Percentiles rank a stretch among this genome's conserved stretches.
Evolutionary conservation across 2,329 filamentous ascomycete genomes (phyloP).

Genomic region (Penicillium italicum): DNA sequence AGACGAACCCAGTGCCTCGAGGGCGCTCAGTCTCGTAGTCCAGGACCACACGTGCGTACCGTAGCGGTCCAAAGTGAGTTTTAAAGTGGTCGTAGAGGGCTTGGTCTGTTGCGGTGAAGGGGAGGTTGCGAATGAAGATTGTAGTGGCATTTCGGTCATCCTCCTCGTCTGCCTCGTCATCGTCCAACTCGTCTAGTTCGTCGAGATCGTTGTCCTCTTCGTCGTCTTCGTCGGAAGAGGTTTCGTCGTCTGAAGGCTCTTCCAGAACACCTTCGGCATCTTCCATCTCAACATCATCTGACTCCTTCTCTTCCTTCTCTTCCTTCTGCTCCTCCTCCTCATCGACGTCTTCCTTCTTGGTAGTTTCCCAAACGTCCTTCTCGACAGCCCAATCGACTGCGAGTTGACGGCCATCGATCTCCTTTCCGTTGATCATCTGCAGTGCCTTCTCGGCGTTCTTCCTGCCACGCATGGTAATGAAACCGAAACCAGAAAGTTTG

Average conservation of each 20-base stretch:
- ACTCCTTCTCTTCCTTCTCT: slow-evolving; percentile 28
- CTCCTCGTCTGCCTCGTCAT: slow-evolving; percentile 45
- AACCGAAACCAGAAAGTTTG: slow-evolving; percentile 80
- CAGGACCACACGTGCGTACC: slow-evolving; percentile 88
- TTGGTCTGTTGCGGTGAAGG: slow-evolving; percentile 82
- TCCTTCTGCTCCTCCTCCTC: slow-evolving; percentile 21
- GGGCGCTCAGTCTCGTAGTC: slow-evolving; percentile 81
- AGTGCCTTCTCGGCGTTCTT: slow-evolving; percentile 92
- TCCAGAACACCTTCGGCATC: slow-evolving; percentile 52
- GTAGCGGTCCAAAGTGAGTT: slow-evolving; percentile 75
- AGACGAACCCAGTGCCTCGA: slow-evolving; percentile 90
- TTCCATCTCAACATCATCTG: slow-evolving; percentile 53
- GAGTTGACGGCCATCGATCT: slow-evolving; percentile 79
- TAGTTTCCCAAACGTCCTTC: slow-evolving; percentile 76
- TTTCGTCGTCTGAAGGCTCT: slow-evolving; percentile 34
- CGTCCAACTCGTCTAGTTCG: slow-evolving; percentile 42
- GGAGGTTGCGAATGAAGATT: slow-evolving; percentile 89
- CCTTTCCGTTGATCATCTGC: slow-evolving; percentile 79
- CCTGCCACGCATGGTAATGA: slow-evolving; percentile 79
- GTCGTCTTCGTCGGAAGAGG: slow-evolving; percentile 38
- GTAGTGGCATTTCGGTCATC: slow-evolving; percentile 64
- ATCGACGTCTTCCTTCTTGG: slow-evolving; percentile 49
- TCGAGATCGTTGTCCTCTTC: slow-evolving; percentile 45
- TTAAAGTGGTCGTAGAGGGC: slow-evolving; percentile 76
- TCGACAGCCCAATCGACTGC: slow-evolving; percentile 98